Evolutionary conservation across 441 rosid species (phyloP).

Genomic region (Omphalea diandra): DNA sequence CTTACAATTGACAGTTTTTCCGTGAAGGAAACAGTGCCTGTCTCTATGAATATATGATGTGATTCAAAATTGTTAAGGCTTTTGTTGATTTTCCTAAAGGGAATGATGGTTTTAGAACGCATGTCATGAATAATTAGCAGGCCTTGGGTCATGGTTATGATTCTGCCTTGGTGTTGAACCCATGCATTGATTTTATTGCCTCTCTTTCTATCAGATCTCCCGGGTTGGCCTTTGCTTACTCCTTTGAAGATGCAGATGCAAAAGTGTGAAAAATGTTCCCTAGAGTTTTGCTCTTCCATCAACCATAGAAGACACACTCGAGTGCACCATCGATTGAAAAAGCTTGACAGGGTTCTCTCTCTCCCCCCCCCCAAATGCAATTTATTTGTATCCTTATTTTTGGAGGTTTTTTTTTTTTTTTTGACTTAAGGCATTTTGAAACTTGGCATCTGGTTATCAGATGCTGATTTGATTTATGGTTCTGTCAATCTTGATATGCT

Average conservation of each 20-base stretch:
- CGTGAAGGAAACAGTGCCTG: conserved; percentile 8
- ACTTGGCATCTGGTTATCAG: conserved; percentile 16
- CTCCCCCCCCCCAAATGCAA: conserved; percentile 19
- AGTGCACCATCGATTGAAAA: conserved; percentile 80
- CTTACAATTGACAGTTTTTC: conserved; percentile 1
- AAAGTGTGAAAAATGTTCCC: conserved; percentile 85
- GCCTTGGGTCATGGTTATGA: conserved; percentile 16
- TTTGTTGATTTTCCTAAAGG: conserved; percentile 4
- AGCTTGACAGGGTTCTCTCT: conserved; percentile 88
- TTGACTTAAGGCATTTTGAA: not conserved
- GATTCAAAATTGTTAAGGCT: conserved; percentile 5
- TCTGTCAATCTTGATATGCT: conserved; percentile 1
- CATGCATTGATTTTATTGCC: conserved; percentile 21
- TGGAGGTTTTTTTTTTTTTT: conserved; percentile 10
- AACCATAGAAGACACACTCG: conserved; percentile 85
- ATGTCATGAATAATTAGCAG: conserved; percentile 7
- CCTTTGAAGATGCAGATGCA: conserved; percentile 88
- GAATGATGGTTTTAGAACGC: conserved; percentile 4
- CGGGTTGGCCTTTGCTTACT: conserved; percentile 91
- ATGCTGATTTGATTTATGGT: conserved; percentile 4
- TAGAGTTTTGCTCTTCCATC: conserved; percentile 83
- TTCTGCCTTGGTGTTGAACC: conserved; percentile 24
- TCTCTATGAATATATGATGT: conserved; percentile 10
- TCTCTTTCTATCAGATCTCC: conserved; percentile 44
- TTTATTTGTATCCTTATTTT: conserved; percentile 17